A percentile compares a stretch with the other conserved stretches of the same genome.
Evolutionary conservation across 345 rosid genomes (phyloP).

Genomic region (Citrus sp.): DNA sequence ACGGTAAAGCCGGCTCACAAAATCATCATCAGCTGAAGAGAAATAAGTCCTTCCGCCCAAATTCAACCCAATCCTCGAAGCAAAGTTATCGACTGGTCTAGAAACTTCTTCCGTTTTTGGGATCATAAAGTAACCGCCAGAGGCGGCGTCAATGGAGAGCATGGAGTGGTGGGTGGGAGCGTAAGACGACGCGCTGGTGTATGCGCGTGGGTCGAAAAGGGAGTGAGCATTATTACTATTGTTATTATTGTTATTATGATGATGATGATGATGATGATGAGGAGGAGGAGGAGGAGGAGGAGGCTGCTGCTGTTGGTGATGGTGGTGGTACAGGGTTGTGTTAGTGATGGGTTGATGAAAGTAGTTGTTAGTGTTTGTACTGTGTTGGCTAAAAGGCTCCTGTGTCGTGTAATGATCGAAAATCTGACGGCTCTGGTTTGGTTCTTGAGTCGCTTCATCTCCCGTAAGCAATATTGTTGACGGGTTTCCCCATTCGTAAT

Average conservation of each 20-base stretch:
- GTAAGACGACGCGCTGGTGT: constrained; percentile 32
- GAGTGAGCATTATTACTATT: constrained; percentile 8
- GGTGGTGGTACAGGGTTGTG: constrained; percentile 34
- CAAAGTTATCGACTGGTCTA: constrained; percentile 38
- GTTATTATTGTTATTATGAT: neutral
- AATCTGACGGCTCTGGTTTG: constrained; percentile 55
- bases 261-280: neutral
- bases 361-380: constrained; percentile 11
- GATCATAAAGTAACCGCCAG: constrained; percentile 40
- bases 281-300: neutral
- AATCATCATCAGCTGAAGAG: constrained; percentile 86
- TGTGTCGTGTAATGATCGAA: constrained; percentile 40
- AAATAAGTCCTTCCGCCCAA: constrained; percentile 92
- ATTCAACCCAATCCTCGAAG: constrained; percentile 78
- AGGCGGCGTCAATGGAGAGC: constrained; percentile 41
- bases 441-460: constrained; percentile 34
- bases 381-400: constrained; percentile 28
- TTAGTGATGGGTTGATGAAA: constrained; percentile 22
- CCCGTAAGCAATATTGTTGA: constrained; percentile 44
- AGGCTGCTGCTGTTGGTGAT: constrained; percentile 36
- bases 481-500: constrained; percentile 85
- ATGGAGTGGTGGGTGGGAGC: constrained; percentile 29
- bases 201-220: constrained; percentile 52
- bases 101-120: constrained; percentile 75
- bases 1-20: constrained; percentile 84